phyloP scores from a whole-genome alignment of 441 rosid species.

The Rhodomyrtus psidioides region DNA sequence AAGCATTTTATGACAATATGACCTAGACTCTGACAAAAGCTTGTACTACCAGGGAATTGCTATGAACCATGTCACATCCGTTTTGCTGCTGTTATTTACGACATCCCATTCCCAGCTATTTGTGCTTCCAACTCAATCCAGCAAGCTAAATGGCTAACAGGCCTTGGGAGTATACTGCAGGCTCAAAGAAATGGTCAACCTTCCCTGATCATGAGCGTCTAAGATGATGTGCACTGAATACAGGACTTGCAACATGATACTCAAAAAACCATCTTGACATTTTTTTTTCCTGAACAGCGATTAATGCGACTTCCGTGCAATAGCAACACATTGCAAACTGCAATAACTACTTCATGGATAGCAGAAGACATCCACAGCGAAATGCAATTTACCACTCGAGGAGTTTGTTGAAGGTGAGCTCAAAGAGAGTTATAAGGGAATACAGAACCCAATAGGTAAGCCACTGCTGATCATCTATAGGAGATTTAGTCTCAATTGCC shows the following conservation, averaged over 20 bases:
- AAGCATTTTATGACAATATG: neutral
- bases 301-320: neutral
- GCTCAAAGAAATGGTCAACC: neutral
- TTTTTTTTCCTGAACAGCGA: neutral
- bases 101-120: neutral
- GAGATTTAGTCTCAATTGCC: conserved; percentile 92
- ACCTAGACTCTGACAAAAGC: neutral
- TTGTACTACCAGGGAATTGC: neutral
- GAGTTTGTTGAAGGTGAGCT: conserved; percentile 79
- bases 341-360: neutral
- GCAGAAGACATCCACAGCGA: neutral
- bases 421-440: conserved; percentile 72
- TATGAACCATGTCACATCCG: neutral
- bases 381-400: conserved; percentile 57
- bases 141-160: neutral
- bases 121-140: neutral
- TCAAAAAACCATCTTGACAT: neutral
- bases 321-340: neutral
- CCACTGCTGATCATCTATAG: conserved; percentile 87
- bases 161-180: neutral
- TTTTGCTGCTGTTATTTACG: neutral
- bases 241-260: neutral
- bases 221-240: neutral
- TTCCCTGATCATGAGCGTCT: neutral
- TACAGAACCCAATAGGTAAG: conserved; percentile 95